Evolutionary conservation across 2,329 filamentous ascomycete species (phyloP).

Genomic region (Epichloe sibirici): DNA sequence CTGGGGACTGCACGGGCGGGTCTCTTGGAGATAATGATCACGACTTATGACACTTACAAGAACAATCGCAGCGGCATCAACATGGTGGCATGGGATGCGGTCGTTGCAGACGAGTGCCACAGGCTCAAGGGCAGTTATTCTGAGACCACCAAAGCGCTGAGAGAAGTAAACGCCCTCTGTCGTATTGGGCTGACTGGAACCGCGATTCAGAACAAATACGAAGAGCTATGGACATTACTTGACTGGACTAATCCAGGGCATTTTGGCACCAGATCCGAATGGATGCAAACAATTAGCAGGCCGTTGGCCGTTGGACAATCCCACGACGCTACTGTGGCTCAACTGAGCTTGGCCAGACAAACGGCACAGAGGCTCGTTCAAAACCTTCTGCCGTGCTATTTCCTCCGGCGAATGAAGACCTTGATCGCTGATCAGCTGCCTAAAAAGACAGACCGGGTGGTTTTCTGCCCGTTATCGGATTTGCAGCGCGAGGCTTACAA

Average conservation of each 20-base stretch:
- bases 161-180: conserved; percentile 80
- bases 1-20: conserved; percentile 63
- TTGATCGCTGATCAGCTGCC: conserved; percentile 86
- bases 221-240: conserved; percentile 89
- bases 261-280: conserved; percentile 53
- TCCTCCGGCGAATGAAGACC: conserved; percentile 84
- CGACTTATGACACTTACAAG: conserved; percentile 84
- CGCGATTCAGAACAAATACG: conserved; percentile 95
- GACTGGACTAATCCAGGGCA: conserved; percentile 91
- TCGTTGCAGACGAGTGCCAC: conserved; percentile 91
- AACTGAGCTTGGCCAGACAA: conserved; percentile 68
- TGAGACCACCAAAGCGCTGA: conserved; percentile 75
- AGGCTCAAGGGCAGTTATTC: conserved; percentile 69
- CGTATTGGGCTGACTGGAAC: conserved; percentile 90
- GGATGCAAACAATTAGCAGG: conserved; percentile 65
- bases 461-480: conserved; percentile 84
- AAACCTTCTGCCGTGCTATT: conserved; percentile 80
- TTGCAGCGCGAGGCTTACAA: conserved; percentile 74
- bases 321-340: conserved; percentile 74
- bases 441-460: conserved; percentile 86
- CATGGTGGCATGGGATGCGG: conserved; percentile 80
- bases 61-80: conserved; percentile 66
- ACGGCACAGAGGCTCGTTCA: conserved; percentile 77
- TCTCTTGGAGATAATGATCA: conserved; percentile 80
- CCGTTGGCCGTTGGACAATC: conserved; percentile 82